Conservation (phyloP, 345 rosid genomes). For the Gossypium rotundifolium region DNA sequence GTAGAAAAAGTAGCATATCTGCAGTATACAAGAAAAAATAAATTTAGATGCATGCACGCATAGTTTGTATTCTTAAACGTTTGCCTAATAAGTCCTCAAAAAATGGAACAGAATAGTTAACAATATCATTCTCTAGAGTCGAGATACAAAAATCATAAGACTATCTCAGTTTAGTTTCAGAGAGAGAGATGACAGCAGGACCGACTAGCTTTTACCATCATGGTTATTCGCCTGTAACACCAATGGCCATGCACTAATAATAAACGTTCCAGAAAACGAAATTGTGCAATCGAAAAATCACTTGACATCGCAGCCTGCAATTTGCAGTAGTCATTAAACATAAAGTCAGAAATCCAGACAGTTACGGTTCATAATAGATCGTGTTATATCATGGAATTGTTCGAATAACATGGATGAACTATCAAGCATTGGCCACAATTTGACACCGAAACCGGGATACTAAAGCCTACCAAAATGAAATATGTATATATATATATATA, state of each 20-base stretch:
- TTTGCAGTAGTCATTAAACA: conserved; percentile 2
- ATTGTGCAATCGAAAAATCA: conserved; percentile 89
- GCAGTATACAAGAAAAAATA: conserved; percentile 21
- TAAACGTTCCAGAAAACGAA: conserved; percentile 68
- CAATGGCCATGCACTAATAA: conserved; percentile 93
- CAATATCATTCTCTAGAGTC: neutral
- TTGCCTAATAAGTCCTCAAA: neutral
- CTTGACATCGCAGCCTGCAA: conserved; percentile 92
- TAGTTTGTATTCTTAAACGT: neutral
- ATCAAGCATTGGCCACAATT: neutral
- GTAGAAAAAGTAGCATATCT: conserved; percentile 97
- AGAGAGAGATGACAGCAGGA: neutral
- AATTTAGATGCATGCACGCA: neutral
- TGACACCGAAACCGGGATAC: neutral
- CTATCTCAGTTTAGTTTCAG: neutral
- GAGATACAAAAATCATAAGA: neutral
- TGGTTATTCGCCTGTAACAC: conserved; percentile 86
- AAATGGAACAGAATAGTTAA: neutral
- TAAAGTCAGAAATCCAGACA: neutral
- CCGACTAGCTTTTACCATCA: conserved; percentile 53
- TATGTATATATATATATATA: neutral
- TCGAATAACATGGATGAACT: neutral
- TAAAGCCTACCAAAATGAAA: neutral
- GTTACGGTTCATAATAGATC: neutral
- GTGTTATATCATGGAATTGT: neutral